These are phyloP conservation scores for Alternaria dauci DNA, from an alignment of 2,329 filamentous ascomycete genomes.

Conservation along the genomic window DNA sequence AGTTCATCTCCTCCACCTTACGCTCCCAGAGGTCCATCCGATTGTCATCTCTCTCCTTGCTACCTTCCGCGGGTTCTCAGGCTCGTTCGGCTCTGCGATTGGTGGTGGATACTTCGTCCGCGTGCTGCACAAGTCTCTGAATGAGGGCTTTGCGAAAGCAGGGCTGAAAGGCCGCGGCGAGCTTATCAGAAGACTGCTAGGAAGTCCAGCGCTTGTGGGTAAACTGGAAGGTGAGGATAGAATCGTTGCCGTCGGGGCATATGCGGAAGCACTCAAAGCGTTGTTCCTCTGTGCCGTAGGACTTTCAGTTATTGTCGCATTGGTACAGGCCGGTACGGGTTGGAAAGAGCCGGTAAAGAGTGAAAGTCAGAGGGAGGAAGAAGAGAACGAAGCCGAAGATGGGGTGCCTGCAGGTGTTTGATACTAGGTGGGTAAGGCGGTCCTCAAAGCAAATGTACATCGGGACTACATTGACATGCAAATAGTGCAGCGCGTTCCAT, in stretches of 20 bases:
- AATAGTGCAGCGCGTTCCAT: neutral
- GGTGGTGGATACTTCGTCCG: constrained; percentile 79
- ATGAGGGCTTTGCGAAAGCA: constrained; percentile 63
- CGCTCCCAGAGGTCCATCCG: constrained; percentile 71
- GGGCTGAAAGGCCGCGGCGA: constrained; percentile 51
- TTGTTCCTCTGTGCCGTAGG: constrained; percentile 63
- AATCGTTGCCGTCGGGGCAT: constrained; percentile 62
- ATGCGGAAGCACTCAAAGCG: constrained; percentile 62
- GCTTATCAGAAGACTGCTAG: constrained; percentile 64
- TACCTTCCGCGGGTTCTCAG: constrained; percentile 83
- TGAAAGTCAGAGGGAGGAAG: constrained; percentile 24
- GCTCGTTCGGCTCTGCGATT: constrained; percentile 80
- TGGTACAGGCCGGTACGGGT: constrained; percentile 67
- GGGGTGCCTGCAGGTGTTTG: constrained; percentile 29
- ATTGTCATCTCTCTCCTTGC: constrained; percentile 78
- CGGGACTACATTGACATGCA: neutral
- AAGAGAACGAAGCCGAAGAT: constrained; percentile 36
- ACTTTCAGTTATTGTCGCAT: constrained; percentile 58
- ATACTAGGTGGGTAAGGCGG: neutral
- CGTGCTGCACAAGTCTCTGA: constrained; percentile 64
- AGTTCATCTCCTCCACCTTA: constrained; percentile 79
- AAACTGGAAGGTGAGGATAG: constrained; percentile 59
- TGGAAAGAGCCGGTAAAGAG: constrained; percentile 56
- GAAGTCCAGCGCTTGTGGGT: constrained; percentile 65
- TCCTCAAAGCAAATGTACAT: neutral